Evolutionary conservation across 2,329 filamentous ascomycete genomes (phyloP).

Genomic region (Clonostachys rosea): DNA sequence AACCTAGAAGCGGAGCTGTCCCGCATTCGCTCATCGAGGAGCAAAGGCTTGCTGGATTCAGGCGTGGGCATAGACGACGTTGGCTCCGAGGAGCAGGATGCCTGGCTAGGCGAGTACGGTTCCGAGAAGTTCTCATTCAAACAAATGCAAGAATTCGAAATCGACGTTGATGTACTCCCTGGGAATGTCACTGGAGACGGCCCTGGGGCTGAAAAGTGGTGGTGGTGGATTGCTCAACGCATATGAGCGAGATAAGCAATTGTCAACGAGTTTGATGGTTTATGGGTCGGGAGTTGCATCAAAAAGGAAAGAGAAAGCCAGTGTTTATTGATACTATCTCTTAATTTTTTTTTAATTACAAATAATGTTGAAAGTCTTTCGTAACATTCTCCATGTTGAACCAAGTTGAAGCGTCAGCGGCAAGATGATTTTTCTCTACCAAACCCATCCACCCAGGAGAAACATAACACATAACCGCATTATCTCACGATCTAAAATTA

Average conservation of each 20-base stretch:
- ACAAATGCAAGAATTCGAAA: constrained; percentile 78
- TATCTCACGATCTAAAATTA: too few species aligned
- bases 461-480: too few species aligned
- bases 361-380: too few species aligned
- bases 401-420: too few species aligned
- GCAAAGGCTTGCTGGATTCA: constrained; percentile 78
- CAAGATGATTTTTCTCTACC: too few species aligned
- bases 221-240: constrained; percentile 75
- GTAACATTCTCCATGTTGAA: too few species aligned
- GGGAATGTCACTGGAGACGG: constrained; percentile 66
- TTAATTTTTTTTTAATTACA: too few species aligned
- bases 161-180: constrained; percentile 71
- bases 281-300: too few species aligned
- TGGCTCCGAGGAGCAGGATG: constrained; percentile 67
- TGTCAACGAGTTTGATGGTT: too few species aligned
- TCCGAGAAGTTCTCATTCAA: constrained; percentile 74
- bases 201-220: constrained; percentile 78
- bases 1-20: constrained; percentile 78
- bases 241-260: not conserved
- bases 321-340: too few species aligned
- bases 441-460: too few species aligned
- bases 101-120: constrained; percentile 79
- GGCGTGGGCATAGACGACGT: constrained; percentile 64
- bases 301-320: too few species aligned
- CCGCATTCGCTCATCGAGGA: constrained; percentile 69